A percentile compares a stretch with the other conserved stretches of the same genome.
These are phyloP conservation scores for Coemansia brasiliensis DNA, from an alignment of 192 early-diverging fungal species.

Conservation along the genomic window DNA sequence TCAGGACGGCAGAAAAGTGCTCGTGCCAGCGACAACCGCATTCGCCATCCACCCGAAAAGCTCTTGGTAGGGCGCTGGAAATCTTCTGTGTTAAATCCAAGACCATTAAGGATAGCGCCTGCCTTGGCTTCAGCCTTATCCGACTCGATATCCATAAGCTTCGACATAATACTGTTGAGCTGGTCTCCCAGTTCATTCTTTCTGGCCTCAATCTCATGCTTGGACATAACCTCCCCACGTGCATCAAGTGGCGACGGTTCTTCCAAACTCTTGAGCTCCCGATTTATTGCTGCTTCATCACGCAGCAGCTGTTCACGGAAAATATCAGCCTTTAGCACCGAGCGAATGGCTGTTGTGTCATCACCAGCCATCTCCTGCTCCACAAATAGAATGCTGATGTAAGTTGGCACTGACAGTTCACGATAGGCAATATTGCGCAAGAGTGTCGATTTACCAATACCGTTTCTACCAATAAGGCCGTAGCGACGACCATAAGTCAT, in stretches of 20 bases:
- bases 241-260: constrained; percentile 44
- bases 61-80: constrained; percentile 86
- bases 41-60: constrained; percentile 99
- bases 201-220: constrained; percentile 59
- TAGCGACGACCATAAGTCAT: constrained; percentile 89
- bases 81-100: constrained; percentile 81
- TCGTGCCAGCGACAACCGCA: constrained; percentile 94
- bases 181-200: constrained; percentile 56
- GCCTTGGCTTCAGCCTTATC: constrained; percentile 96
- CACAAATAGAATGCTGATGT: constrained; percentile 95
- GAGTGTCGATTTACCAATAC: constrained; percentile 84
- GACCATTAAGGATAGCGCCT: constrained; percentile 92
- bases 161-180: constrained; percentile 81
- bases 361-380: constrained; percentile 97
- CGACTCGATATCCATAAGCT: constrained; percentile 92
- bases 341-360: constrained; percentile 79
- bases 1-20: constrained; percentile 97
- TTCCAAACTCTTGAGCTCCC: constrained; percentile 51
- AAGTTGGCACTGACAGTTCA: constrained; percentile 84
- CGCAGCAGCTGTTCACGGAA: constrained; percentile 88
- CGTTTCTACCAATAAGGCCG: constrained; percentile 92
- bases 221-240: constrained; percentile 55
- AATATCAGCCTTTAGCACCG: constrained; percentile 90
- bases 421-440: constrained; percentile 75
- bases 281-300: constrained; percentile 72